phyloP scores from a whole-genome alignment of 768 basidiomycete genomes.

The Trametes meyenii region DNA sequence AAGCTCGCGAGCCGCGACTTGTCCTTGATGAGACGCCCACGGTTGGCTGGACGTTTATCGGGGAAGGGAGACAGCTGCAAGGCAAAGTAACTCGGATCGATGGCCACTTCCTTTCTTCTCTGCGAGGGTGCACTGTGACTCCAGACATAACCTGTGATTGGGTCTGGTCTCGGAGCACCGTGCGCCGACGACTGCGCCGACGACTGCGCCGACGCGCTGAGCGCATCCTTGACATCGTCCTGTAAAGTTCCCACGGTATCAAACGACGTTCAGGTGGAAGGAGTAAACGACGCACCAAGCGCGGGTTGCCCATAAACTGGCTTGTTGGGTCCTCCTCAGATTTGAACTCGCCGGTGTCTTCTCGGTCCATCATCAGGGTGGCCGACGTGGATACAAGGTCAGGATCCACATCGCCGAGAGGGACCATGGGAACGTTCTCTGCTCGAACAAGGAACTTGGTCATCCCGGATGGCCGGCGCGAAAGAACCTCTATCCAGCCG shows the following conservation, averaged over 20 bases:
- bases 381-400: slow-evolving; percentile 76
- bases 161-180: slow-evolving; percentile 54
- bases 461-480: slow-evolving; percentile 86
- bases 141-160: slow-evolving; percentile 89
- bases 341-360: slow-evolving; percentile 24
- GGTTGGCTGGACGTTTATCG: slow-evolving; percentile 49
- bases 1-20: slow-evolving; percentile 58
- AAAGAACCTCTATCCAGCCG: slow-evolving; percentile 89
- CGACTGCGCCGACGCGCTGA: slow-evolving; percentile 8
- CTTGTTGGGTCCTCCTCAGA: neutral
- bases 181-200: slow-evolving; percentile 7
- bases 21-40: slow-evolving; percentile 52
- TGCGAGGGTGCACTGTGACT: slow-evolving; percentile 85
- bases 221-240: slow-evolving; percentile 16
- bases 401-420: slow-evolving; percentile 81
- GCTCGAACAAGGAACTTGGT: slow-evolving; percentile 82
- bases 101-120: slow-evolving; percentile 78
- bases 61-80: slow-evolving; percentile 85
- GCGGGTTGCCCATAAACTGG: slow-evolving; percentile 11
- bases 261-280: slow-evolving; percentile 10
- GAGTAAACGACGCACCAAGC: slow-evolving; percentile 11
- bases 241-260: slow-evolving; percentile 17
- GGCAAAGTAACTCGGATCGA: slow-evolving; percentile 85
- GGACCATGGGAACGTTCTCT: slow-evolving; percentile 88
- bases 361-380: slow-evolving; percentile 70